Conservation (phyloP, 345 rosid genomes). For the Dimocarpus longan region DNA sequence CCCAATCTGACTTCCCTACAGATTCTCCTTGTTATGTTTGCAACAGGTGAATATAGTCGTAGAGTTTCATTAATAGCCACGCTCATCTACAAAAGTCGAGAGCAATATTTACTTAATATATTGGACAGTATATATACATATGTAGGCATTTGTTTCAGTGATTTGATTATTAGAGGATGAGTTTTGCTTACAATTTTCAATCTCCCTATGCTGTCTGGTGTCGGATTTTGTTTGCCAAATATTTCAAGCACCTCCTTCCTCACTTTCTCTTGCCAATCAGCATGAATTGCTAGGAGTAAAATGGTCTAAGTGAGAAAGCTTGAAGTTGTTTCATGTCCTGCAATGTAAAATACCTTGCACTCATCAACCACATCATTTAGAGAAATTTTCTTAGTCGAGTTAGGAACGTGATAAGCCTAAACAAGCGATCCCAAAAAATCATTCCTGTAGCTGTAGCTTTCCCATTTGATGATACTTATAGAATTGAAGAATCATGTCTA, state of each 20-base stretch:
- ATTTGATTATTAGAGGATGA: not conserved
- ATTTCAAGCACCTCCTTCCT: slow-evolving; percentile 34
- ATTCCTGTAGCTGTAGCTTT: slow-evolving; percentile 17
- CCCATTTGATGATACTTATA: not conserved
- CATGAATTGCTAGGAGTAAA: slow-evolving; percentile 38
- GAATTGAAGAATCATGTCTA: not conserved
- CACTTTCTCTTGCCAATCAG: slow-evolving; percentile 48
- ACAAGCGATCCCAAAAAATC: slow-evolving; percentile 39
- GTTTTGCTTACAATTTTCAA: slow-evolving; percentile 34
- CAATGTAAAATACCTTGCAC: slow-evolving; percentile 45
- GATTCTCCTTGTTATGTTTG: slow-evolving; percentile 14
- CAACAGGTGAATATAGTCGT: slow-evolving; percentile 43
- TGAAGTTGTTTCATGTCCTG: slow-evolving; percentile 40
- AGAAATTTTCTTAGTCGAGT: slow-evolving; percentile 25
- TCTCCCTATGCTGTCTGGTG: slow-evolving; percentile 31
- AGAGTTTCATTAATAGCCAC: slow-evolving; percentile 38
- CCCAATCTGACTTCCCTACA: slow-evolving; percentile 31
- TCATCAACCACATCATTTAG: slow-evolving; percentile 40
- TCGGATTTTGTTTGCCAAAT: slow-evolving; percentile 37
- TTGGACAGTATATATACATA: too few relatives aligned
- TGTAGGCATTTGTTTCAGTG: too few relatives aligned
- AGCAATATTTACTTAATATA: too few relatives aligned
- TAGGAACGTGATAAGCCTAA: slow-evolving; percentile 22
- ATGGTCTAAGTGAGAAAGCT: slow-evolving; percentile 36
- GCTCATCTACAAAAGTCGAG: slow-evolving; percentile 18